Evolutionary conservation across 1,284 basidiomycete species (phyloP), one percentile per base, ranked within the genome.

Genomic region (Microstroma glucosiphilum): DNA sequence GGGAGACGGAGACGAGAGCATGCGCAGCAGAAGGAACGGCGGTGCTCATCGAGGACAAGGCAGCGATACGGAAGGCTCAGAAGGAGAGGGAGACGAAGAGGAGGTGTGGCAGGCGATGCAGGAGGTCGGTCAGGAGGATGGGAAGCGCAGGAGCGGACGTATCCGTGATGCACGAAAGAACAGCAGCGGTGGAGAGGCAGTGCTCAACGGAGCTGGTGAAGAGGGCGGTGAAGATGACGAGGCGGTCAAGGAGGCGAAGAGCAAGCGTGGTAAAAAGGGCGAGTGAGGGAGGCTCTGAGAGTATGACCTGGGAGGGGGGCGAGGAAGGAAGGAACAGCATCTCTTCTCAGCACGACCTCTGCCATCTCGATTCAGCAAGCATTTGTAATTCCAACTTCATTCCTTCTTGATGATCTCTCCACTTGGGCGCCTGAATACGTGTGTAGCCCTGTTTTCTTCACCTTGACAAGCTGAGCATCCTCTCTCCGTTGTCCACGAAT

Each of bases 61-160:
- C 40, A 46, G 51, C 21, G 51, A 25, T 11, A n/a, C 40, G 23
- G 56, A 57, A 1, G 40, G 40, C 15, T 61, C 60, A 13, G 60
- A 57, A 6, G 65, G 59, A 3, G 69, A 61, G 1, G 67, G 54
- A 2, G 68, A 64, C 12, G 61, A 66, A 7, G 67, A 71, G 12
- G 62, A 69, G 25, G 62, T 70, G 13, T 72, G 67, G 65, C 62
- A 59, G 1, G 58, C 49, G 2, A 69, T 72, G 69, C 54, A 68
- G 49, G 63, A 60, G 21, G 61, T 70, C 1, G 61, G 66, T 25
- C 43, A 58, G 7, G 26, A 42, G 12, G 21, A 40, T 3, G 25
- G 51, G 51, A 54, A 26, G 21, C 15, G 51, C 25, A 54, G 21
- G 21, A 54, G 13, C 21, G 26, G 51, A 21, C 21, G 13, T 8